Evolutionary conservation across 2,329 filamentous ascomycete species (phyloP).

Genomic region (Aspergillus sergii): DNA sequence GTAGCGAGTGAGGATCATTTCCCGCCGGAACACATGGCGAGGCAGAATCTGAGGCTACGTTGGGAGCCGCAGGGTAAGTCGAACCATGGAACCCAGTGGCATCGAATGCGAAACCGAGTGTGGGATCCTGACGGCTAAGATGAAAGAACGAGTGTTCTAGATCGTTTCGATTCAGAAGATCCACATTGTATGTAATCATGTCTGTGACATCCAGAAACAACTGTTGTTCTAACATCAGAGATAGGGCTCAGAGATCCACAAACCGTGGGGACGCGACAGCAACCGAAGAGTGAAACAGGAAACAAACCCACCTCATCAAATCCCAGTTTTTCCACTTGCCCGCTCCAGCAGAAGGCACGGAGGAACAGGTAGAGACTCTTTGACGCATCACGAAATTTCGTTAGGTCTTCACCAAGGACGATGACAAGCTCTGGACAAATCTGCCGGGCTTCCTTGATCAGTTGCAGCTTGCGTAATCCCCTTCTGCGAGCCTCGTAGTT

Average conservation of each 20-base stretch:
- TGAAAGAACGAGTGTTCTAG: conserved; percentile 76
- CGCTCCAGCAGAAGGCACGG: conserved; percentile 73
- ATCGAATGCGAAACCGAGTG: conserved; percentile 78
- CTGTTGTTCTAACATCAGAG: conserved; percentile 33
- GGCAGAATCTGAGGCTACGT: conserved; percentile 11
- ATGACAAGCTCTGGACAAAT: conserved; percentile 83
- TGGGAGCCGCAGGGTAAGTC: conserved; percentile 52
- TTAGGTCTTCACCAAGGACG: conserved; percentile 82
- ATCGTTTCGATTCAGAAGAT: conserved; percentile 67
- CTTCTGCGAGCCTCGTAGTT: conserved; percentile 85
- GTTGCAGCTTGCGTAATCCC: conserved; percentile 73
- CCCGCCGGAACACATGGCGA: conserved; percentile 30
- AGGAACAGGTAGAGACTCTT: conserved; percentile 78
- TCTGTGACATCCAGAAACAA: conserved; percentile 81
- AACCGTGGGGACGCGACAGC: neutral
- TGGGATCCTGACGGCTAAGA: conserved; percentile 71
- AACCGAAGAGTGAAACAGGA: neutral
- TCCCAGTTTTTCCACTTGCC: conserved; percentile 76
- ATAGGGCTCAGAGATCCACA: neutral
- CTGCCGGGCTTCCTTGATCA: conserved; percentile 77
- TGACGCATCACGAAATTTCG: conserved; percentile 81
- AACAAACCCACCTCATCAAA: conserved; percentile 75
- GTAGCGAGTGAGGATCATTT: conserved; percentile 33
- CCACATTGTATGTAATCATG: conserved; percentile 78
- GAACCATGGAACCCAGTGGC: conserved; percentile 68